These are phyloP conservation scores for Chamaecrista fasciculata DNA, from an alignment of 306 rosid genomes.

Conservation along the genomic window DNA sequence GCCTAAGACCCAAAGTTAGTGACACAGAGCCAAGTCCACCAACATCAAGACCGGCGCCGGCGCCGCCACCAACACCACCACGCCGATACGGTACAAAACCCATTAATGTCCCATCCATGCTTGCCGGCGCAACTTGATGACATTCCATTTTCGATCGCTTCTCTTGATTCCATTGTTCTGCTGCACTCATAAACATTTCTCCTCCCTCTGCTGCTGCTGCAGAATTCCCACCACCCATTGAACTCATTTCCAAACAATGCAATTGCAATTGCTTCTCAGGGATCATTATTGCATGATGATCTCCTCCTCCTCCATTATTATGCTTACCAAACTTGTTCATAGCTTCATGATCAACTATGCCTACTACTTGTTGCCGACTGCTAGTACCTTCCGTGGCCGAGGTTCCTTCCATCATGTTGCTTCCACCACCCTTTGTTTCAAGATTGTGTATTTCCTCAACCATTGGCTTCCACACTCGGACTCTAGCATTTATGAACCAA, in stretches of 20 bases:
- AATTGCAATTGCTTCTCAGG: constrained; percentile 39
- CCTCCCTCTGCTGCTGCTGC: too few species aligned
- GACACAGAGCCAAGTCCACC: constrained; percentile 72
- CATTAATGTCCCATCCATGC: constrained; percentile 55
- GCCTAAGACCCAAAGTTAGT: constrained; percentile 73
- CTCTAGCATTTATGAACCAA: constrained; percentile 92
- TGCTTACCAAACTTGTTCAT: constrained; percentile 26
- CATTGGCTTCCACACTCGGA: constrained; percentile 98
- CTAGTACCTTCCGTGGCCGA: constrained; percentile 28
- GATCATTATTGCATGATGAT: background rate
- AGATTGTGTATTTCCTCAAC: constrained; percentile 95
- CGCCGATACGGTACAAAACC: constrained; percentile 66
- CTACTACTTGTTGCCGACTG: constrained; percentile 20
- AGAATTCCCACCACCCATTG: constrained; percentile 5
- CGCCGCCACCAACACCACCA: constrained; percentile 47
- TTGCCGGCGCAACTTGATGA: constrained; percentile 41
- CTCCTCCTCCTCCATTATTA: background rate
- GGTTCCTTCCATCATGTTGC: constrained; percentile 36
- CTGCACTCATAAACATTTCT: constrained; percentile 14
- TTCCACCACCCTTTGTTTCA: constrained; percentile 52
- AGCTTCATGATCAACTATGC: constrained; percentile 17
- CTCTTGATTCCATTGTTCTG: constrained; percentile 50
- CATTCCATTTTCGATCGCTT: constrained; percentile 64
- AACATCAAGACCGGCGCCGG: constrained; percentile 41
- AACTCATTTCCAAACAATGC: constrained; percentile 30